These are phyloP conservation scores for Gnomoniopsis sp. DNA, from an alignment of 2,329 filamentous ascomycete genomes.

Conservation along the genomic window DNA sequence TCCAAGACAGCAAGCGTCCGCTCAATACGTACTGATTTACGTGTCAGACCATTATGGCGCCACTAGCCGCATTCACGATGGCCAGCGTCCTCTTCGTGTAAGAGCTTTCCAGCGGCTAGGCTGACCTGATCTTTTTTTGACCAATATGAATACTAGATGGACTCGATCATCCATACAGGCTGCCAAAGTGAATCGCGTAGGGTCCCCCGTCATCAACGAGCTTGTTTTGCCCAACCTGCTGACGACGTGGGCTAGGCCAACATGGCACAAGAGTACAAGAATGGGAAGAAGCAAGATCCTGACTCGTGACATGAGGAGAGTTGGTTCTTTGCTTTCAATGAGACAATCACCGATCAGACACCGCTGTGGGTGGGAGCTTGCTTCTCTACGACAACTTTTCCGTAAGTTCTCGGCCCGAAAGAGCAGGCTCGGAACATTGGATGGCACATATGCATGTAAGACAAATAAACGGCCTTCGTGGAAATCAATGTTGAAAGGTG, in stretches of 20 bases:
- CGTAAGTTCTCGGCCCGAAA: no score
- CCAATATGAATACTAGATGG: conserved; percentile 1
- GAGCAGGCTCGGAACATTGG: no score
- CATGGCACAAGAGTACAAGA: conserved; percentile 6
- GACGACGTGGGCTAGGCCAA: conserved; percentile 3
- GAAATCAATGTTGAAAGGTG: no score
- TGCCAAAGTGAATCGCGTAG: conserved; percentile 18
- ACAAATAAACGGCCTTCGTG: no score
- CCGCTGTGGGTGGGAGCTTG: no score
- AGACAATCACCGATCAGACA: no score
- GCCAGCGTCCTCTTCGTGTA: conserved; percentile 16
- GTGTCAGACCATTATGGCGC: conserved; percentile 15
- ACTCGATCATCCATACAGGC: conserved; percentile 17
- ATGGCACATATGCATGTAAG: no score
- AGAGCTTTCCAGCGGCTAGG: neutral
- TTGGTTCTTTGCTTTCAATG: neutral
- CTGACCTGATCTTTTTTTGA: neutral
- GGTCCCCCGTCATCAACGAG: neutral
- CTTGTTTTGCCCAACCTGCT: neutral
- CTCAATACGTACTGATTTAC: neutral
- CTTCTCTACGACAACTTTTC: no score
- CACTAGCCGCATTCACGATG: conserved; percentile 17
- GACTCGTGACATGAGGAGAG: neutral
- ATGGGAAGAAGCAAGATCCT: neutral
- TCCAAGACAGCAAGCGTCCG: neutral